Evolutionary conservation across 306 rosid genomes (phyloP).

Genomic region (Casuarina cunninghamiana): DNA sequence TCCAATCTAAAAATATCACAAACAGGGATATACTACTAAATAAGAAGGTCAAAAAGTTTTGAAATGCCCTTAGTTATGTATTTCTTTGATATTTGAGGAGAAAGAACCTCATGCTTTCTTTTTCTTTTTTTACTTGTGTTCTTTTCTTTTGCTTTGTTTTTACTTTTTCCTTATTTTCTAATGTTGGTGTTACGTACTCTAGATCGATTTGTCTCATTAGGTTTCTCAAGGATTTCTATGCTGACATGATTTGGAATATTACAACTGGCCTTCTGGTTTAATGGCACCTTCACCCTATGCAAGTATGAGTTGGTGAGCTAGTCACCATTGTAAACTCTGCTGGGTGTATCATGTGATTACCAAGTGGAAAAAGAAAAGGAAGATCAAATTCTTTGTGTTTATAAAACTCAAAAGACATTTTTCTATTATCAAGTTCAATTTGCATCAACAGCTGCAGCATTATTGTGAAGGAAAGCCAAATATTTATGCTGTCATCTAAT

Average conservation of each 20-base stretch:
- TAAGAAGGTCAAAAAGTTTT: background rate
- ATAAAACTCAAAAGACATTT: background rate
- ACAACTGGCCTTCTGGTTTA: background rate
- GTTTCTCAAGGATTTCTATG: background rate
- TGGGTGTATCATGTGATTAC: background rate
- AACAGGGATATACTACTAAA: background rate
- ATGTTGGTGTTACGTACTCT: background rate
- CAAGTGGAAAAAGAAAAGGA: background rate
- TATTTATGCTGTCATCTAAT: constrained; percentile 14
- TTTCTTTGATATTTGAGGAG: background rate
- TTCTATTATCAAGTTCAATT: background rate
- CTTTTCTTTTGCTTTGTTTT: too few relatives aligned
- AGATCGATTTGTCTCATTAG: background rate
- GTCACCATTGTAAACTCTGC: background rate
- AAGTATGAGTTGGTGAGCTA: background rate
- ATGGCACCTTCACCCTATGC: background rate
- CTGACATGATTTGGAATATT: background rate
- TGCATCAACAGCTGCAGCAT: constrained; percentile 5
- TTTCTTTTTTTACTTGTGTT: background rate
- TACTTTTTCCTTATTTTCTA: background rate
- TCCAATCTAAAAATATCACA: background rate
- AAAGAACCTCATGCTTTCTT: background rate
- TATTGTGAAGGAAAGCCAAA: constrained; percentile 19
- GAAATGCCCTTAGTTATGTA: background rate
- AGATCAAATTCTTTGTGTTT: background rate